Evolutionary conservation across 2,329 filamentous ascomycete species (phyloP).

Genomic region (Aureobasidium lini): DNA sequence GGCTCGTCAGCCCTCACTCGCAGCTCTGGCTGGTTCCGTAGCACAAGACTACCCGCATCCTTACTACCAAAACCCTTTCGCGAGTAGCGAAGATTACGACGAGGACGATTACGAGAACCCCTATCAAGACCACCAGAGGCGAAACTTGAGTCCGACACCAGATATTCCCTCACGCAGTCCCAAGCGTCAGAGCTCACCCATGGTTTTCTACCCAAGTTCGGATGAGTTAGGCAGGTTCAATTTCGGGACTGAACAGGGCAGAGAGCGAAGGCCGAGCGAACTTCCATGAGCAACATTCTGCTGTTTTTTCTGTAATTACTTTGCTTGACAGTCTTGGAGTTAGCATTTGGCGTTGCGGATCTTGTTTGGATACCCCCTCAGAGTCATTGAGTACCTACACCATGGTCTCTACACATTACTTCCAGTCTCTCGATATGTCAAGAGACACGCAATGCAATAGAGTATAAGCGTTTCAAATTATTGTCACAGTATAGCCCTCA

Average conservation of each 20-base stretch:
- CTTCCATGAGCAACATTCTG: not conserved
- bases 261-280: not conserved
- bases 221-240: conserved; percentile 15
- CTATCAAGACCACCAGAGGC: not conserved
- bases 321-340: not conserved
- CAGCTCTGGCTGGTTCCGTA: not conserved
- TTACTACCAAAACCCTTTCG: conserved; percentile 14
- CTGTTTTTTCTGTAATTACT: not conserved
- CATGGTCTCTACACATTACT: no score
- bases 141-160: conserved; percentile 5
- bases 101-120: conserved; percentile 5
- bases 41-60: conserved; percentile 5
- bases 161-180: conserved; percentile 14
- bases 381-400: not conserved
- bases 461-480: no score
- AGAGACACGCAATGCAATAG: no score
- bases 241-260: conserved; percentile 11
- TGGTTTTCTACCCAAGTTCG: conserved; percentile 13
- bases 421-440: no score
- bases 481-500: no score
- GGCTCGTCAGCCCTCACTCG: not conserved
- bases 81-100: conserved; percentile 7
- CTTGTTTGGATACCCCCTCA: not conserved
- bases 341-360: not conserved
- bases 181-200: conserved; percentile 7